Conservation (phyloP, 768 basidiomycete species). For the Hericium alpestre region DNA sequence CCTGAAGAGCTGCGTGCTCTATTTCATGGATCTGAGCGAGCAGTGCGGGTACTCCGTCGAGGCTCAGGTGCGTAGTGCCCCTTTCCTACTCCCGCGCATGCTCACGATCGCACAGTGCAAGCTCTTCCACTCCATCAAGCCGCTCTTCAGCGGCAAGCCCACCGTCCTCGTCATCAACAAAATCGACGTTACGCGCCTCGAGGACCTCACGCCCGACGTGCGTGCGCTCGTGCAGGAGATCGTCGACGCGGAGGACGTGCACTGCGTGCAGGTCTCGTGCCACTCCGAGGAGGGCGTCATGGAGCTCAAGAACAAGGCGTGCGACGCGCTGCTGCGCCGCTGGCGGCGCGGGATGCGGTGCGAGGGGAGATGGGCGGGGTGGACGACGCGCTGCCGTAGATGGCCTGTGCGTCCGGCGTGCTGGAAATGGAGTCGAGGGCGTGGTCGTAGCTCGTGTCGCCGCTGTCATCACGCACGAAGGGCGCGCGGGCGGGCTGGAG, state of each 20-base stretch:
- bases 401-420: not conserved
- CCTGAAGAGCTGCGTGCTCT: conserved; percentile 85
- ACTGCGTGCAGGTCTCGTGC: conserved; percentile 80
- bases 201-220: conserved; percentile 69
- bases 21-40: conserved; percentile 98
- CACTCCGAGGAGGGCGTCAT: conserved; percentile 97
- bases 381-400: not conserved
- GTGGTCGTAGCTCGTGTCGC: not conserved
- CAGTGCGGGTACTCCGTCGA: conserved; percentile 97
- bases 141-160: conserved; percentile 89
- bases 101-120: conserved; percentile 55
- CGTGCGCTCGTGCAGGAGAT: conserved; percentile 82
- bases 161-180: conserved; percentile 96
- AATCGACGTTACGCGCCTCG: conserved; percentile 83
- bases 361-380: not conserved
- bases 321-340: conserved; percentile 70
- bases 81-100: not conserved
- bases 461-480: conserved; percentile 10
- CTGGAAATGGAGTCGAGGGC: not conserved
- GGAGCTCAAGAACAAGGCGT: conserved; percentile 90
- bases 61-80: conserved; percentile 55
- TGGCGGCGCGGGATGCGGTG: conserved; percentile 2
- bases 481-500: conserved; percentile 8
- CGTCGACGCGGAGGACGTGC: conserved; percentile 59
- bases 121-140: conserved; percentile 98